phyloP scores from a whole-genome alignment of 2,329 filamentous ascomycete species.

The Cyclaneusma minus region DNA sequence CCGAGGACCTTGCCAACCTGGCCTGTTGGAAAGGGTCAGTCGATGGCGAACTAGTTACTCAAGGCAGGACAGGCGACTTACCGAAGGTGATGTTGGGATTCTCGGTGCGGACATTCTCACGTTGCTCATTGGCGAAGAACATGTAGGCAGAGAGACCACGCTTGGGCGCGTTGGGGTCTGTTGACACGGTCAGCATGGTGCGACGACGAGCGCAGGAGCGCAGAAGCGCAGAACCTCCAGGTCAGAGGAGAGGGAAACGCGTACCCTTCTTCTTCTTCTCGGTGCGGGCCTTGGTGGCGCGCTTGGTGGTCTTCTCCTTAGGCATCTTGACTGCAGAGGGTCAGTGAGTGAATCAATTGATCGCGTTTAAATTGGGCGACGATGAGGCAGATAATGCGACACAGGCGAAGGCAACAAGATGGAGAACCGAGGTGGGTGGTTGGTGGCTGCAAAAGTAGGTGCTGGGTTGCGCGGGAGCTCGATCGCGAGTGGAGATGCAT shows the following conservation, averaged over 20 bases:
- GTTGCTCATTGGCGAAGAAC: slow-evolving; percentile 99
- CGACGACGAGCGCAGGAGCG: no score
- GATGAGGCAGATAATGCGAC: no score
- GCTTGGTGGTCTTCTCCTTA: slow-evolving; percentile 47
- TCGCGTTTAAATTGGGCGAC: no score
- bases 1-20: slow-evolving; percentile 97
- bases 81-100: slow-evolving; percentile 97
- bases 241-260: no score
- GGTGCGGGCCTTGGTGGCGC: slow-evolving; percentile 41
- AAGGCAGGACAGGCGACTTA: slow-evolving; percentile 24
- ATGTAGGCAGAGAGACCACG: slow-evolving; percentile 98
- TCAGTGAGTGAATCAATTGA: slow-evolving; percentile 4
- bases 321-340: slow-evolving; percentile 36
- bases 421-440: no score
- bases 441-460: no score
- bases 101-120: slow-evolving; percentile 94
- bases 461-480: no score
- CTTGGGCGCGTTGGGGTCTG: slow-evolving; percentile 90
- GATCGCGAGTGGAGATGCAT: no score
- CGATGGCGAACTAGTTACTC: slow-evolving; percentile 6
- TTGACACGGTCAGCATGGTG: slow-evolving; percentile 6
- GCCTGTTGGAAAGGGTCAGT: slow-evolving; percentile 29
- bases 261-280: slow-evolving; percentile 62
- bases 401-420: no score
- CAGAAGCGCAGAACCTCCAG: no score